Percentiles rank a stretch among this genome's conserved stretches.
Evolutionary conservation across 1,284 basidiomycete species (phyloP).

Genomic region (Ustilago cynodontis): DNA sequence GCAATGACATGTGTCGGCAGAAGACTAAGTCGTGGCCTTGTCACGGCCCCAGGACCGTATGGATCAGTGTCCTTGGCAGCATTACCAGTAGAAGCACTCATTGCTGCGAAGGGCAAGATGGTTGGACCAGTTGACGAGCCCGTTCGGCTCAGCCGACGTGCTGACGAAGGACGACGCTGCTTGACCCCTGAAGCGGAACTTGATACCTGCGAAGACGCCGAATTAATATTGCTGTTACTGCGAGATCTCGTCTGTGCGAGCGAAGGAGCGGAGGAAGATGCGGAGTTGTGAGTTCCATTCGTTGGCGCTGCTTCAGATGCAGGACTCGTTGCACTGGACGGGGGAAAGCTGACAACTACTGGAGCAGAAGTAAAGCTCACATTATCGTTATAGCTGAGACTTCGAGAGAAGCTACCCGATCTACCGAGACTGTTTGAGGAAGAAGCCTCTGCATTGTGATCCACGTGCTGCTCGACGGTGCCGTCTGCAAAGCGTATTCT

Average conservation of each 20-base stretch:
- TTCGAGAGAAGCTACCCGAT: conserved; percentile 53
- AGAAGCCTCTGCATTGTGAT: not conserved
- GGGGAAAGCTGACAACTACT: conserved; percentile 53
- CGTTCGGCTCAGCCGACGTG: conserved; percentile 39
- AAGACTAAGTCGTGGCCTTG: conserved; percentile 47
- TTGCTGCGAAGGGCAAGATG: conserved; percentile 34
- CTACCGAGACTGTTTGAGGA: conserved; percentile 24
- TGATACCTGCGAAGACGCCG: not conserved
- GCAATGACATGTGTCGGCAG: conserved; percentile 37
- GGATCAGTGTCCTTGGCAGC: conserved; percentile 37
- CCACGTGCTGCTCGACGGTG: not conserved
- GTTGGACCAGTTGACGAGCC: conserved; percentile 51
- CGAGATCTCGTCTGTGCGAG: conserved; percentile 23
- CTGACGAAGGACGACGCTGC: conserved; percentile 40
- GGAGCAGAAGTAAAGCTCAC: conserved; percentile 37
- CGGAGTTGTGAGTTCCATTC: conserved; percentile 16
- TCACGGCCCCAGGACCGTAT: conserved; percentile 50
- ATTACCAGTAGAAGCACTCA: conserved; percentile 5
- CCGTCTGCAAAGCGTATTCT: conserved; percentile 39
- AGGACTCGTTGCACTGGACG: conserved; percentile 15
- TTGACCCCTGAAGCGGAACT: conserved; percentile 20
- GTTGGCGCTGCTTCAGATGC: conserved; percentile 8
- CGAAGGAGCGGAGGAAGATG: conserved; percentile 11
- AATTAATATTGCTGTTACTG: conserved; percentile 17
- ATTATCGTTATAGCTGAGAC: conserved; percentile 54